Evolutionary conservation across 2,329 filamentous ascomycete species (phyloP), one percentile per base, ranked within the genome.

Genomic region (Thielaviopsis populi): DNA sequence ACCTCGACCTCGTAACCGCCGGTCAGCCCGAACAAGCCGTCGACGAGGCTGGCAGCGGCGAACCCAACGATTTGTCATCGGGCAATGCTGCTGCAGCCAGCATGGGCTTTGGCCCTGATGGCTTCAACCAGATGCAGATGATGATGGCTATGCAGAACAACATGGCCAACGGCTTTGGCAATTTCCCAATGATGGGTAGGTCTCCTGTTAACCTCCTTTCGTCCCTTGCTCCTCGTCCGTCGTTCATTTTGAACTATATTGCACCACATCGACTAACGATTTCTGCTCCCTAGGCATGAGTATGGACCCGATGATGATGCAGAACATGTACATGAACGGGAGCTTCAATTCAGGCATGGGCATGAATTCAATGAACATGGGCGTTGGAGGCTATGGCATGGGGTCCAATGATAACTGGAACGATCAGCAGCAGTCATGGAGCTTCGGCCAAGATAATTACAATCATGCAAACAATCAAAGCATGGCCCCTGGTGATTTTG

Each of bases 111-210:
- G 83, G 81, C 70, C 79, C 80, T 67, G 81, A 80, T 65, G 84
- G 87, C 69, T 85, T 88, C 74, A 87, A 84, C 71, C 84, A 87
- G 78, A 89, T 91, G 84, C 86, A 89, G 73, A 83, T 83, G 84
- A 83, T 89, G 85, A 86, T 88, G 84, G 78, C 83, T 74, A 82
- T 90, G 87, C 80, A 87, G 74, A 81, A 87, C 70, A 82, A 82
- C 69, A 85, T 85, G 80, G 77, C 77, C 54, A 73, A 77, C 37
- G 78, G 75, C 1, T 85, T 84, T 70, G 78, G 78, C 65, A 77
- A 76, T 66, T 86, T 86, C 71, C 80, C 87, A 62, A 90, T 92
- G 84, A 96, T 96, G 88, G 88, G 91, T 96, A 83, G 72, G 88
- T 79, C 10, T 40, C 6, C 11, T 41, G 7, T 60, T 33, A 41